These are phyloP conservation scores for Pseudogymnoascus sp. DNA, from an alignment of 2,329 filamentous ascomycete species.

Conservation along the genomic window DNA sequence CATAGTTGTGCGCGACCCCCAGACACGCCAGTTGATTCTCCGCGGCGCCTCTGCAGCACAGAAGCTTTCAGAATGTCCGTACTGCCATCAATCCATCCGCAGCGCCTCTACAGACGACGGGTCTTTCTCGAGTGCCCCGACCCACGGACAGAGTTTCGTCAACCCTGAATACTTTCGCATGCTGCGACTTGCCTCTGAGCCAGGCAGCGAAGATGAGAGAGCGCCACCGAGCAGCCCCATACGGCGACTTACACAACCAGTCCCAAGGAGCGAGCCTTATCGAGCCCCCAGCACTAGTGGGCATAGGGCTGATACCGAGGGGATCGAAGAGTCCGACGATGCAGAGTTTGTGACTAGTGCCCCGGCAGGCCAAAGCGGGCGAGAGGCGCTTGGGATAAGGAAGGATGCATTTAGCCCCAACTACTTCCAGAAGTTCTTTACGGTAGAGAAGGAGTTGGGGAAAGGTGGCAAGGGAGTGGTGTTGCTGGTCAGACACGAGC, in stretches of 20 bases:
- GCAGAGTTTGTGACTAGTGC: constrained; percentile 48
- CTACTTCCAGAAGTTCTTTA: constrained; percentile 90
- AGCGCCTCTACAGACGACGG: constrained; percentile 44
- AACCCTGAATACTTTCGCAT: constrained; percentile 93
- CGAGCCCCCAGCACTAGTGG: constrained; percentile 18
- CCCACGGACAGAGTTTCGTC: constrained; percentile 60
- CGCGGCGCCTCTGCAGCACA: constrained; percentile 48
- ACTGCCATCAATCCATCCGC: constrained; percentile 29
- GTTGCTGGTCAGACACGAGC: constrained; percentile 81
- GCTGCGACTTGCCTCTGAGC: constrained; percentile 57
- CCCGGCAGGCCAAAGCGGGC: constrained; percentile 32
- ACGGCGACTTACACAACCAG: constrained; percentile 36
- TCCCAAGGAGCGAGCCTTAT: constrained; percentile 19
- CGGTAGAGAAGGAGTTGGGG: constrained; percentile 78
- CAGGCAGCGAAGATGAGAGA: constrained; percentile 37
- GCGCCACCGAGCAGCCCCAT: constrained; percentile 45
- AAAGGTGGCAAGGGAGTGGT: constrained; percentile 93
- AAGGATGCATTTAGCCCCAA: constrained; percentile 81
- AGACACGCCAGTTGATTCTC: constrained; percentile 78
- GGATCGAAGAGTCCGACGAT: constrained; percentile 14
- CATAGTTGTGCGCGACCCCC: constrained; percentile 82
- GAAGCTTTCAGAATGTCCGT: constrained; percentile 66
- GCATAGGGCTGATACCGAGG: constrained; percentile 21
- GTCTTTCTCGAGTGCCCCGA: constrained; percentile 38
- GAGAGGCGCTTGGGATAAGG: constrained; percentile 65